phyloP scores from a whole-genome alignment of 441 rosid species.

The Pelargonium myrrhifolium region DNA sequence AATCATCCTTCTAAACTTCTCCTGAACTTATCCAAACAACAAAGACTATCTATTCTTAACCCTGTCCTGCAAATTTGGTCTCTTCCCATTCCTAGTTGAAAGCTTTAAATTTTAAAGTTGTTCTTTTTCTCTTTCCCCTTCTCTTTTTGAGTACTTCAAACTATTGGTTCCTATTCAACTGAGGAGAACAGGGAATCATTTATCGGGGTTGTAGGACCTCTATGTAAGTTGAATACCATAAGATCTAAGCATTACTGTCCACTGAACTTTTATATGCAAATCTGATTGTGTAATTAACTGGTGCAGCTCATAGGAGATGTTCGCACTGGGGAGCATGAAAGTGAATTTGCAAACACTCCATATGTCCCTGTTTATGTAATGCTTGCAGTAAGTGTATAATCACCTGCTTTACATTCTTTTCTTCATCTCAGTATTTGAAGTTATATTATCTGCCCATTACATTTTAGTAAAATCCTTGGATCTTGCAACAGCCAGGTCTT shows the following conservation, averaged over 20 bases:
- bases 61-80: background rate
- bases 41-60: background rate
- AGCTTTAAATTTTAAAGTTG: background rate
- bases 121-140: background rate
- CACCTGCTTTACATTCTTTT: constrained; percentile 13
- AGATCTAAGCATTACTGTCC: background rate
- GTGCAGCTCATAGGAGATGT: constrained; percentile 83
- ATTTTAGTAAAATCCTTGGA: constrained; percentile 8
- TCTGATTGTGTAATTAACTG: constrained; percentile 18
- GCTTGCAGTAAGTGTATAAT: constrained; percentile 46
- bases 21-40: background rate
- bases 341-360: constrained; percentile 38
- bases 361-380: constrained; percentile 58
- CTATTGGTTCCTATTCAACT: background rate
- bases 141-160: background rate
- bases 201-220: background rate
- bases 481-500: constrained; percentile 37
- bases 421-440: constrained; percentile 6
- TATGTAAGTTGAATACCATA: background rate
- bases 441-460: background rate
- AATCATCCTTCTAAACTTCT: background rate
- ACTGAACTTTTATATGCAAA: background rate
- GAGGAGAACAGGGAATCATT: constrained; percentile 1
- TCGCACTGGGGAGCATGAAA: constrained; percentile 46
- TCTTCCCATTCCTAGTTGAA: background rate